Evolutionary conservation across 352 stramenopile species (phyloP).

Genomic region (Phytophthora citricola): DNA sequence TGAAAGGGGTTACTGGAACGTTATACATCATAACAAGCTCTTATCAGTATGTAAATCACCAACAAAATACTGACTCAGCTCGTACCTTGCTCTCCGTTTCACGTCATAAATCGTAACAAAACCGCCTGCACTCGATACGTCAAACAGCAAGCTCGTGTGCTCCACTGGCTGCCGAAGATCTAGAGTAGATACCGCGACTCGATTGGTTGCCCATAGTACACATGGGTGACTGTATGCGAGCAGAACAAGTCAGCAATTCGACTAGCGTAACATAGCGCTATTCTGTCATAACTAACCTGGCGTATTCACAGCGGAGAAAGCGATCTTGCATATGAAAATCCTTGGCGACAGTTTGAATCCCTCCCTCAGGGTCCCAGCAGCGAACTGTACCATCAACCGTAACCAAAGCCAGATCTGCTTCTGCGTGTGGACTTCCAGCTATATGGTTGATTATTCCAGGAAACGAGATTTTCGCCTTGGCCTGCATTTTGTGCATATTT

Average conservation of each 20-base stretch:
- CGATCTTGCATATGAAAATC: conserved; percentile 37
- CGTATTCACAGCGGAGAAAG: conserved; percentile 74
- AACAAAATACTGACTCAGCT: neutral
- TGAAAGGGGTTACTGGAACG: conserved; percentile 69
- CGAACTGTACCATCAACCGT: conserved; percentile 54
- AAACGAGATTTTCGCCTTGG: conserved; percentile 62
- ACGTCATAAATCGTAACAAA: conserved; percentile 66
- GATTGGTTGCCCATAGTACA: conserved; percentile 70
- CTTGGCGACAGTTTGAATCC: conserved; percentile 43
- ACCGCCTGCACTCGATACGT: conserved; percentile 46
- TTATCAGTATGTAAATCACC: neutral
- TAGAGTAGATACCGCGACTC: conserved; percentile 44
- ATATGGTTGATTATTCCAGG: conserved; percentile 65
- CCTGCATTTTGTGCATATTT: conserved; percentile 36
- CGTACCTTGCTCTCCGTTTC: conserved; percentile 66
- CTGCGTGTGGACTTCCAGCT: conserved; percentile 65
- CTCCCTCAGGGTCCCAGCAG: conserved; percentile 56
- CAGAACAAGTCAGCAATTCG: neutral
- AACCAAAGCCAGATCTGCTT: conserved; percentile 65
- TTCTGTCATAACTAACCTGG: conserved; percentile 45
- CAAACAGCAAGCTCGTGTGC: conserved; percentile 54
- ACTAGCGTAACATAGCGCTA: neutral
- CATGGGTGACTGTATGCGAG: conserved; percentile 62
- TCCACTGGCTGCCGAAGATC: conserved; percentile 56
- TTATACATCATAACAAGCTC: conserved; percentile 5